Conservation (phyloP, 2,329 filamentous ascomycete genomes). For the Venturia asperata region DNA sequence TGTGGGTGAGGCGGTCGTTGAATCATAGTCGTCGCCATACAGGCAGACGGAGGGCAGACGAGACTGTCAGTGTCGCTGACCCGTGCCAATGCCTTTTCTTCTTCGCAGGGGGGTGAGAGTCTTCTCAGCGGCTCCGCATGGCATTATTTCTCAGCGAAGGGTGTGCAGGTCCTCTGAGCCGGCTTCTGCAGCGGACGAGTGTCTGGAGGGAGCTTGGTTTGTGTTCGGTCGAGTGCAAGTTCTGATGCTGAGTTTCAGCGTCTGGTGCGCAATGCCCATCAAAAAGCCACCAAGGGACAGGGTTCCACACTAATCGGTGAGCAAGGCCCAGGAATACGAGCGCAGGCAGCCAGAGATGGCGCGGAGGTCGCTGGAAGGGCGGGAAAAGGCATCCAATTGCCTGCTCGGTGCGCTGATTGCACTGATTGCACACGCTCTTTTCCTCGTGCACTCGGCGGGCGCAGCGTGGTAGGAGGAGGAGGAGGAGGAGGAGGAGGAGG, state of each 20-base stretch:
- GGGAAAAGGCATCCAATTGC: background rate
- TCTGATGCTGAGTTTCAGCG: background rate
- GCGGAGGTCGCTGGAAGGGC: no score
- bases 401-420: no score
- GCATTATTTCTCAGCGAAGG: constrained; percentile 9
- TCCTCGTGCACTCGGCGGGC: background rate
- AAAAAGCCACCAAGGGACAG: background rate
- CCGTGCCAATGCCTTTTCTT: constrained; percentile 18
- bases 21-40: constrained; percentile 13
- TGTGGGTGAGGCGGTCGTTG: constrained; percentile 9
- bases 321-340: constrained; percentile 3
- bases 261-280: background rate
- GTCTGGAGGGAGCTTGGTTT: background rate
- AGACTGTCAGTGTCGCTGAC: background rate
- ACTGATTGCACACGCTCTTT: background rate
- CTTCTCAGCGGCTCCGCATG: constrained; percentile 16
- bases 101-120: constrained; percentile 3
- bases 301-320: constrained; percentile 6
- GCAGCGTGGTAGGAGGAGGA: no score
- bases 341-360: no score
- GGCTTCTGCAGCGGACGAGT: background rate
- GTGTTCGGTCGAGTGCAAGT: background rate
- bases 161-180: background rate
- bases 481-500: no score
- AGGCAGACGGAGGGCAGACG: background rate